Base-by-base conservation (phyloP, 305 asterid genomes). In the Fraxinus velutina region DNA sequence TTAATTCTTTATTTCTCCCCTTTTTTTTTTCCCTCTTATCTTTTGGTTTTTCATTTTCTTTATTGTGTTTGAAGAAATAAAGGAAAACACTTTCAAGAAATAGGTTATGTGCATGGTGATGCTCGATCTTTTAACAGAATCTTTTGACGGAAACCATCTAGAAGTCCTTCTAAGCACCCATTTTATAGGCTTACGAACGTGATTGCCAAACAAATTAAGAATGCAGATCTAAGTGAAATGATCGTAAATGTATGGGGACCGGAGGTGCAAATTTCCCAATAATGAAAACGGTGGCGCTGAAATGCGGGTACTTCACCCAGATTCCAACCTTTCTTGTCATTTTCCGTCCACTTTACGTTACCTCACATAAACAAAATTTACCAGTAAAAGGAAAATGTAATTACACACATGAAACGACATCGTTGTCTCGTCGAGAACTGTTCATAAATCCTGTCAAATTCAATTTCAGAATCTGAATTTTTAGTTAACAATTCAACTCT, bases 151-250 rank as follows among this genome's bases (percentile, higher is more conserved):
- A n/a, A 52, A 52, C 22, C 22, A 52, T 50, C 60, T 44, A 12
- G 6, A 50, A 50, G 21, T 2, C 1, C 21, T n/a, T 32, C 30
- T 27, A 73, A 34, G 78, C 85, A 87, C 21, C 62, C 78, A 24
- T 27, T 29, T 37, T 37, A 24, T 10, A 34, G 1, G 50, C 21
- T 22, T 62, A 6, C 77, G 2, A n/a, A 52, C n/a, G 6, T 52
- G 62, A 15, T n/a, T n/a, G 62, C 24, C 60, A 52, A 66, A 27
- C n/a, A 24, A 24, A 62, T 62, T 12, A 66, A 9, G 73, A 12
- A 29, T 12, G 19, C 0, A 17, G 8, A 66, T 29, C 3, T 8
- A 66, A 66, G 34, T 12, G 2, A 10, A 66, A 27, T 27, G 1
- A 0, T 8, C 17, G 36, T 10, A 9, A 27, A 66, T 66, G 73